These are phyloP conservation scores for Fonsecaea pugnacius DNA, from an alignment of 2,329 filamentous ascomycete species.

Conservation along the genomic window DNA sequence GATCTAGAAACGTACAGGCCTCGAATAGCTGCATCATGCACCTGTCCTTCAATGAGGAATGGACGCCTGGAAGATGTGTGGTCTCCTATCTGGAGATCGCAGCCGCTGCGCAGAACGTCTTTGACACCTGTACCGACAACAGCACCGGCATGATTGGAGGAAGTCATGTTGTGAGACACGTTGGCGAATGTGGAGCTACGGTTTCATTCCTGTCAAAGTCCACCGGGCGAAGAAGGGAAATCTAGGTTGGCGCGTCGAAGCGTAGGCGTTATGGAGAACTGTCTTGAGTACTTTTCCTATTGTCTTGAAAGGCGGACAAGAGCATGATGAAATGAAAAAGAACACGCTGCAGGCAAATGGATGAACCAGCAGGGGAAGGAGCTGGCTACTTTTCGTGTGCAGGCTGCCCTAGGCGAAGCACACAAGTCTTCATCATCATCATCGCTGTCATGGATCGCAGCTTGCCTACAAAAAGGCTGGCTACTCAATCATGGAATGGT, in stretches of 20 bases:
- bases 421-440: not conserved
- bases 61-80: constrained; percentile 5
- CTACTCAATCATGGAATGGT: not conserved
- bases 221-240: no score
- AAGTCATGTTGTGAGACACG: constrained; percentile 6
- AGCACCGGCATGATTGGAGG: constrained; percentile 7
- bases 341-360: not conserved
- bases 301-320: not conserved
- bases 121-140: constrained; percentile 10
- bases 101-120: constrained; percentile 15
- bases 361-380: not conserved
- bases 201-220: not conserved
- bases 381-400: not conserved
- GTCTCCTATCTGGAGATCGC: constrained; percentile 17
- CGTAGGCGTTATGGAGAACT: not conserved
- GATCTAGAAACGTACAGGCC: not conserved
- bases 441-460: not conserved
- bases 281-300: not conserved
- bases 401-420: not conserved
- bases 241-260: not conserved
- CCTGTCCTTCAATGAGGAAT: constrained; percentile 17
- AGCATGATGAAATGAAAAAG: not conserved
- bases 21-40: constrained; percentile 6
- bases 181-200: constrained; percentile 12
- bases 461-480: not conserved